A percentile compares a stretch with the other conserved stretches of the same genome.
phyloP scores from a whole-genome alignment of 768 basidiomycete genomes.

The Filobasidium wieringae region DNA sequence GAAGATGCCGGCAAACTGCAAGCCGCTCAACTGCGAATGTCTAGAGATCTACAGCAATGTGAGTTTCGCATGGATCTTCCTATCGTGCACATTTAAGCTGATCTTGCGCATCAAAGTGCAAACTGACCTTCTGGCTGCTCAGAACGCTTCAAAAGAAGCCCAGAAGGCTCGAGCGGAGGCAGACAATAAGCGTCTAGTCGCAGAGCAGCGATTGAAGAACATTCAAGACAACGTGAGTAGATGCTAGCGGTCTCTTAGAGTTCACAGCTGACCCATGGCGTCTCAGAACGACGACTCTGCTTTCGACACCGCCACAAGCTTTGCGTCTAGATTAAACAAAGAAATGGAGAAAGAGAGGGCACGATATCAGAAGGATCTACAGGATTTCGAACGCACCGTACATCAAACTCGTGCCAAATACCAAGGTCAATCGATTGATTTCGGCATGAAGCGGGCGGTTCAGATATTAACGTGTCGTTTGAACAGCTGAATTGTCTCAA shows the following conservation, averaged over 20 bases:
- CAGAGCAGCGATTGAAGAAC: conserved; percentile 3
- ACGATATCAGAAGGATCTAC: conserved; percentile 66
- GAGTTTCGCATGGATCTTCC: background rate
- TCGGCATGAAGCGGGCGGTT: background rate
- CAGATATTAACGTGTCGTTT: conserved; percentile 1
- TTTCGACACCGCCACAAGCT: background rate
- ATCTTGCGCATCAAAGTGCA: background rate
- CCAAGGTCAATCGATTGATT: conserved; percentile 47
- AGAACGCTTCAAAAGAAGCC: background rate
- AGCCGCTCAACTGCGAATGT: background rate
- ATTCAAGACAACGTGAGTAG: conserved; percentile 4
- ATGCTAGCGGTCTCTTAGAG: background rate
- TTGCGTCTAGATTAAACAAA: conserved; percentile 49
- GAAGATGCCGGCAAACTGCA: background rate
- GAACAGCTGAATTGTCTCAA: conserved; percentile 60
- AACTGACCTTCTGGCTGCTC: background rate
- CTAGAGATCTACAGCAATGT: background rate
- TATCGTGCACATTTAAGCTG: background rate
- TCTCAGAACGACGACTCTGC: conserved; percentile 1
- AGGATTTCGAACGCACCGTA: conserved; percentile 61
- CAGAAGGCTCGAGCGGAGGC: conserved; percentile 1
- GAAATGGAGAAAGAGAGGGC: conserved; percentile 68
- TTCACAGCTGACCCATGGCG: background rate
- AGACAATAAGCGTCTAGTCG: background rate
- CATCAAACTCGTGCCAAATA: conserved; percentile 79